Conservation (phyloP, 345 rosid genomes). For the Pistacia vera region DNA sequence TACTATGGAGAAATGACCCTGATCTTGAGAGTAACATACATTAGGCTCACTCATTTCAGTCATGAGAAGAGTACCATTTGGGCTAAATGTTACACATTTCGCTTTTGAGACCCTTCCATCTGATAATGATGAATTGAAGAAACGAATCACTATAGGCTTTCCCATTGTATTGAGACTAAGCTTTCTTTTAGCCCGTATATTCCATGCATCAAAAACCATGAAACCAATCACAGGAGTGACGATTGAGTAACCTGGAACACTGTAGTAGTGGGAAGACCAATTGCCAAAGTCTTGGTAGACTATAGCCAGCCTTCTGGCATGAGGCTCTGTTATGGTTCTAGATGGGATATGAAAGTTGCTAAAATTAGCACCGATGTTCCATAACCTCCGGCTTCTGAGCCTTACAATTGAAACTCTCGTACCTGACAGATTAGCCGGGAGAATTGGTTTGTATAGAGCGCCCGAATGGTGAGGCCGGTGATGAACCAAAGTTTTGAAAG, state of each 20-base stretch:
- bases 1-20: constrained; percentile 69
- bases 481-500: constrained; percentile 51
- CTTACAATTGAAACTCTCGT: constrained; percentile 63
- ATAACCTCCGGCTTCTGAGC: constrained; percentile 67
- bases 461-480: constrained; percentile 63
- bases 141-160: constrained; percentile 41
- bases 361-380: constrained; percentile 72
- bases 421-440: constrained; percentile 70
- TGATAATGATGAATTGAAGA: constrained; percentile 27
- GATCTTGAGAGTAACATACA: constrained; percentile 49
- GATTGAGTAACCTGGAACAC: constrained; percentile 57
- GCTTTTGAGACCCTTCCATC: constrained; percentile 37
- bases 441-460: constrained; percentile 52
- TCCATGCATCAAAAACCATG: constrained; percentile 66
- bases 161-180: constrained; percentile 48
- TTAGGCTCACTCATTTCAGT: constrained; percentile 39
- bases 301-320: constrained; percentile 71
- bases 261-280: constrained; percentile 67
- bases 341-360: constrained; percentile 61
- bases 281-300: constrained; percentile 77
- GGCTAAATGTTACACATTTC: constrained; percentile 51
- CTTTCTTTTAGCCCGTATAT: constrained; percentile 33
- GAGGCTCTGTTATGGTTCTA: constrained; percentile 66
- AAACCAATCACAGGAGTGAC: constrained; percentile 68
- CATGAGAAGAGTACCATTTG: constrained; percentile 36